Percentiles rank a stretch among this genome's conserved stretches.
Evolutionary conservation across 148 eudicot genomes (phyloP).

Genomic region (Cornus kousa): DNA sequence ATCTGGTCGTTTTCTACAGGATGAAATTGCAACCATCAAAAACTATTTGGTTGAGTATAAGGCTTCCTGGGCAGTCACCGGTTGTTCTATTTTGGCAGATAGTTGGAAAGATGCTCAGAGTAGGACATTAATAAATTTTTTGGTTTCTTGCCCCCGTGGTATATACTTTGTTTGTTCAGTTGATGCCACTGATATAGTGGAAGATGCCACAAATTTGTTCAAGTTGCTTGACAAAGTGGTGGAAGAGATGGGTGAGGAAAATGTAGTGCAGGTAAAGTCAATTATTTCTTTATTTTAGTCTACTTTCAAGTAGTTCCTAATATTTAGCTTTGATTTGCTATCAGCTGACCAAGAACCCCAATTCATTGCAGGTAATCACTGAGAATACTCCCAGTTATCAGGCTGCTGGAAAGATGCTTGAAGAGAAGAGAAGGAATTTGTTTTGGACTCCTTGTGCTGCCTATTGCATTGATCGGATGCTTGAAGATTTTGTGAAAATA

Average conservation of each 20-base stretch:
- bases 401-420: conserved; percentile 95
- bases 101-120: conserved; percentile 75
- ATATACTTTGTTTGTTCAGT: conserved; percentile 70
- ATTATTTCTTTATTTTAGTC: conserved; percentile 5
- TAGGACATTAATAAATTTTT: conserved; percentile 63
- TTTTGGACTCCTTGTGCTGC: conserved; percentile 95
- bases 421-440: conserved; percentile 71
- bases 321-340: neutral
- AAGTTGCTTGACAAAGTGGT: conserved; percentile 81
- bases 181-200: conserved; percentile 74
- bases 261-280: conserved; percentile 75
- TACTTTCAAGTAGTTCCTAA: neutral
- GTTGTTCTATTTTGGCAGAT: conserved; percentile 92
- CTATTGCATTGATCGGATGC: conserved; percentile 71
- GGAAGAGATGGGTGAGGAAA: conserved; percentile 90
- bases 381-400: conserved; percentile 71
- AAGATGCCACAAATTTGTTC: conserved; percentile 60
- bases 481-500: conserved; percentile 72
- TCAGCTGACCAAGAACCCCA: neutral
- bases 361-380: conserved; percentile 65
- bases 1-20: conserved; percentile 74
- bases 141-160: conserved; percentile 94
- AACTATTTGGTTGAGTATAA: conserved; percentile 67
- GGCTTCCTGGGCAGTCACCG: conserved; percentile 89
- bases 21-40: conserved; percentile 62